phyloP scores from a whole-genome alignment of 2,329 filamentous ascomycete species.

The Fusarium sp. region DNA sequence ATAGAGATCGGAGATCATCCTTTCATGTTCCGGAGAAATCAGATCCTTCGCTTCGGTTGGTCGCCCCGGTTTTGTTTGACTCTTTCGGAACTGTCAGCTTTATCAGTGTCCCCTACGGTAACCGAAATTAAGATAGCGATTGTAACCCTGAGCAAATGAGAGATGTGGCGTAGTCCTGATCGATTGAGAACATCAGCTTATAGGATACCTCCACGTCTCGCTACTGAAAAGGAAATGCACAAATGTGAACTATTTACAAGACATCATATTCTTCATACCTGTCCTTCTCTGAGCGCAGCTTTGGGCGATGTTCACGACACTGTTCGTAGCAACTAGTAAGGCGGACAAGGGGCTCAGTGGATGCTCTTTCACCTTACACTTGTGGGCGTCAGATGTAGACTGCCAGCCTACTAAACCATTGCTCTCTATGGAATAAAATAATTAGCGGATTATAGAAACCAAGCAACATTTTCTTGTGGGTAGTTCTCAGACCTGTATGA shows the following conservation, averaged over 20 bases:
- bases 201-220: background rate
- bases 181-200: background rate
- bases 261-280: background rate
- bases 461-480: fast-evolving
- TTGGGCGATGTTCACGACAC: background rate
- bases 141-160: background rate
- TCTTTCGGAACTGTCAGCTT: background rate
- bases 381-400: background rate
- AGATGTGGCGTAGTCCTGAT: background rate
- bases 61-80: background rate
- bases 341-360: background rate
- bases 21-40: background rate
- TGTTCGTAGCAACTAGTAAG: background rate
- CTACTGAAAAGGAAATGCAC: background rate
- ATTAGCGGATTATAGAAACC: fast-evolving
- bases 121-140: background rate
- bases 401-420: background rate
- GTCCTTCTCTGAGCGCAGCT: background rate
- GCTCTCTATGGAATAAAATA: too few relatives aligned
- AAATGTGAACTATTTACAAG: background rate
- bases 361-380: fast-evolving
- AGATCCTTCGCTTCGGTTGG: background rate
- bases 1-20: background rate
- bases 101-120: background rate
- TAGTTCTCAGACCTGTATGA: too few relatives aligned